Evolutionary conservation across 495 filamentous ascomycete species (phyloP).

Genomic region (Penicillium egyptiacum): DNA sequence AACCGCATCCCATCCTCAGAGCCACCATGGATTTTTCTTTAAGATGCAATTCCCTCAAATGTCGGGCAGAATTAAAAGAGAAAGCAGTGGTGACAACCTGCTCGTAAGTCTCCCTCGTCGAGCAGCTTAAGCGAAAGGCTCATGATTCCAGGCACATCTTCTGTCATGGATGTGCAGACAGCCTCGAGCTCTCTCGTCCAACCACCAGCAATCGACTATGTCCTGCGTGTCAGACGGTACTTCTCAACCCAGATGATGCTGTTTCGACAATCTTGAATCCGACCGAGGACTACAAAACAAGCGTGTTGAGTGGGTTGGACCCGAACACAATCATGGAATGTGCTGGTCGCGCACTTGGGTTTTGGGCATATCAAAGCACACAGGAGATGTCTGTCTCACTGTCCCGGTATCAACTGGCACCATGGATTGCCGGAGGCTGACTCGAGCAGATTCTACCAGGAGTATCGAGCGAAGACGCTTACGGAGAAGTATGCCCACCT

Average conservation of each 20-base stretch:
- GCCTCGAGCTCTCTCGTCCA: constrained; percentile 61
- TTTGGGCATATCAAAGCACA: constrained; percentile 89
- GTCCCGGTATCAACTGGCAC: neutral
- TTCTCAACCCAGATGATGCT: constrained; percentile 75
- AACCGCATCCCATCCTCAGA: neutral
- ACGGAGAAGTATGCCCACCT: constrained; percentile 72
- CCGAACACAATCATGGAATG: constrained; percentile 90
- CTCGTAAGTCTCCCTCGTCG: constrained; percentile 53
- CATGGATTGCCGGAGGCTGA: constrained; percentile 16
- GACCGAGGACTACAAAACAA: constrained; percentile 91
- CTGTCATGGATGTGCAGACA: constrained; percentile 73
- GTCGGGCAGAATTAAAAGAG: constrained; percentile 68
- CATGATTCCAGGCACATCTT: constrained; percentile 71
- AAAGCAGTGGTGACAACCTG: constrained; percentile 89
- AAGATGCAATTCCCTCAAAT: constrained; percentile 81
- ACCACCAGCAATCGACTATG: constrained; percentile 60
- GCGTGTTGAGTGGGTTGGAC: constrained; percentile 79
- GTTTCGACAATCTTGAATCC: constrained; percentile 76
- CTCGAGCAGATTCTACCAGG: constrained; percentile 70
- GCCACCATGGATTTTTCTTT: constrained; percentile 67
- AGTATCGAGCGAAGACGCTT: constrained; percentile 68
- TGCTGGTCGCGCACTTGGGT: constrained; percentile 75
- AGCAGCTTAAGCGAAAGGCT: constrained; percentile 13
- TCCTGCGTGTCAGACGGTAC: constrained; percentile 74
- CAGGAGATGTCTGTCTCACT: constrained; percentile 74